These are phyloP conservation scores for Pisolithus marmoratus DNA, from an alignment of 768 basidiomycete genomes.

Conservation along the genomic window DNA sequence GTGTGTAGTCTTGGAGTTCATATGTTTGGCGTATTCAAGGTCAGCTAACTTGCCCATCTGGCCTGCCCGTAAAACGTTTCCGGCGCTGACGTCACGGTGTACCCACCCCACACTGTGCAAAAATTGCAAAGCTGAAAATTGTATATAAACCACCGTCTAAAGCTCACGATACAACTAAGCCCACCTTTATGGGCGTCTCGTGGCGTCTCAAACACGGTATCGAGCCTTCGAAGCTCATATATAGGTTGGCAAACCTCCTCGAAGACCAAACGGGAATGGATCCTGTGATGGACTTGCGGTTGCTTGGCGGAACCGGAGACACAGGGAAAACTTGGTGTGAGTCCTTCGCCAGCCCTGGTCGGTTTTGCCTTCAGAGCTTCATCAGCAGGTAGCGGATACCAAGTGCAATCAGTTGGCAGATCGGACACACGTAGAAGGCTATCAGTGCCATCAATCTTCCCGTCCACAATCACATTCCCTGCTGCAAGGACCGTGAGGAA, in stretches of 20 bases:
- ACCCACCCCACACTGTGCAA: too few relatives aligned
- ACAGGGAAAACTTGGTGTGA: too few relatives aligned
- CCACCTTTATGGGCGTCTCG: not conserved
- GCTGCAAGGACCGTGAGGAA: not conserved
- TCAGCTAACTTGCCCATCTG: too few relatives aligned
- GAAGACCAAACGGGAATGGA: not conserved
- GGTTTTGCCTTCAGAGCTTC: not conserved
- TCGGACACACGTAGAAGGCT: too few relatives aligned
- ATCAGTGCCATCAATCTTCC: too few relatives aligned
- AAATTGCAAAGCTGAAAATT: not conserved
- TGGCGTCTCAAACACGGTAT: too few relatives aligned
- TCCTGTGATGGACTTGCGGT: not conserved
- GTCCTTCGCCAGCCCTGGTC: not conserved
- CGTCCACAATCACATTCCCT: too few relatives aligned
- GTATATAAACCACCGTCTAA: not conserved
- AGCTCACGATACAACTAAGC: not conserved
- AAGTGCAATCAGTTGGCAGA: not conserved
- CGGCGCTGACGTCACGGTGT: too few relatives aligned
- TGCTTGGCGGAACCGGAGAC: not conserved
- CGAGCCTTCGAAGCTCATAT: not conserved
- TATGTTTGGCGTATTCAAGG: conserved; percentile 82
- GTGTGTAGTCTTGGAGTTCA: too few relatives aligned
- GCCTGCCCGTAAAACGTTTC: too few relatives aligned
- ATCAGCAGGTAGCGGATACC: not conserved
- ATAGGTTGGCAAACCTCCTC: not conserved